A percentile compares a stretch with the other conserved stretches of the same genome.
Evolutionary conservation across 1,284 basidiomycete genomes (phyloP).

Genomic region (Rhodotorula sp.): DNA sequence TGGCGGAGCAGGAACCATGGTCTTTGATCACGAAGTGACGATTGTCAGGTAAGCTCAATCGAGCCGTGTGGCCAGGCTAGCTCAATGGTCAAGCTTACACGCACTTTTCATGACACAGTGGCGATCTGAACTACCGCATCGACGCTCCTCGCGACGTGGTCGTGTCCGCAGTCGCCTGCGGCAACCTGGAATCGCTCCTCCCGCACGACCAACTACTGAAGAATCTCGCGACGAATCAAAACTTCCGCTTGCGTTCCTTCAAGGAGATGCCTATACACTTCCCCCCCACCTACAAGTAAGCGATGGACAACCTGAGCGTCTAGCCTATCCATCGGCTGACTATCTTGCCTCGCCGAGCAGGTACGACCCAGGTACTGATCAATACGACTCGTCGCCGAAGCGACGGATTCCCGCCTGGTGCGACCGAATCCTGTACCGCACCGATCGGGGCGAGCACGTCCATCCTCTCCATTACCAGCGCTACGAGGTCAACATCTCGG

Average conservation of each 20-base stretch:
- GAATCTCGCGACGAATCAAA: slow-evolving; percentile 84
- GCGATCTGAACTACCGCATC: slow-evolving; percentile 91
- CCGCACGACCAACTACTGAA: slow-evolving; percentile 84
- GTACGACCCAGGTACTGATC: slow-evolving; percentile 61
- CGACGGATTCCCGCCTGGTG: slow-evolving; percentile 97
- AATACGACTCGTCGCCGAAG: slow-evolving; percentile 95
- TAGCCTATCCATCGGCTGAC: slow-evolving; percentile 74
- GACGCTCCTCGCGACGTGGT: slow-evolving; percentile 83
- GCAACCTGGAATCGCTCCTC: slow-evolving; percentile 60
- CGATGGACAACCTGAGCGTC: slow-evolving; percentile 69
- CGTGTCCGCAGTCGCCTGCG: slow-evolving; percentile 60
- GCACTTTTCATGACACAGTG: slow-evolving; percentile 49
- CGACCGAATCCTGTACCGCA: slow-evolving; percentile 76
- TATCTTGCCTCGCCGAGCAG: slow-evolving; percentile 58
- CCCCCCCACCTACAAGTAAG: slow-evolving; percentile 85
- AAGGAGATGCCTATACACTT: slow-evolving; percentile 78
- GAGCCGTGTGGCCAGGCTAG: too few species aligned
- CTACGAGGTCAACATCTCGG: slow-evolving; percentile 79
- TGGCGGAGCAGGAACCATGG: slow-evolving; percentile 91
- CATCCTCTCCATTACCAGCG: slow-evolving; percentile 55
- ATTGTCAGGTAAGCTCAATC: slow-evolving; percentile 57
- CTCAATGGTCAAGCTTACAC: too few species aligned
- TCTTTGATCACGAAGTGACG: slow-evolving; percentile 91
- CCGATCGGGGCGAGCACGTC: slow-evolving; percentile 33
- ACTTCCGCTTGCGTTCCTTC: slow-evolving; percentile 81